Base-by-base conservation (phyloP, 768 basidiomycete species). In the Tulasnella calospora region DNA sequence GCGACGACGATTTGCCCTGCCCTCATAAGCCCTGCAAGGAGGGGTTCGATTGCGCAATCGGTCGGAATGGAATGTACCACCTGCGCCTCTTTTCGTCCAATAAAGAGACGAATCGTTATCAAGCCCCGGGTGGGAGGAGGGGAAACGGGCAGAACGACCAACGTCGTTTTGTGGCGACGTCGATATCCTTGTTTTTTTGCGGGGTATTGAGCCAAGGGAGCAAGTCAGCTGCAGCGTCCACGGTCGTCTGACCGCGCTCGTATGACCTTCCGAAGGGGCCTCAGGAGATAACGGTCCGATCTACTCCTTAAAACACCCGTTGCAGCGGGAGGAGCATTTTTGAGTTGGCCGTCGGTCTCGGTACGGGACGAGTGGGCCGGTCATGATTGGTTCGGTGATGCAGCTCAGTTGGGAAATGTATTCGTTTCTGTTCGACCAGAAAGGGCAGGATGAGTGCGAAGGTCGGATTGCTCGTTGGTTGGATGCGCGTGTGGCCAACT, bases 291-390 rank as follows among this genome's bases (percentile, higher is more conserved):
- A 67, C 61, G 61, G 61, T 27, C 61, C 61, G 51, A 51, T 27
- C 8, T 3, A 9, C 44, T 1, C 44, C 13, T 67, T 27, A 35
- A 67, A 35, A 67, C 10, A 67, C 61, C n/a, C 27, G n/a, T 57
- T 27, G 55, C 61, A 13, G 30, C n/a, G 61, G 8, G 30, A 33
- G 35, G 61, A 35, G 17, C 4, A 30, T 35, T 67, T 67, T 67
- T 67, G 61, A 67, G 61, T 67, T 67, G 61, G 30, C 61, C 61
- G 61, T 67, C 13, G 61, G 30, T 67, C 61, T 67, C 61, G 61
- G 61, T 23, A 67, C 61, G 61, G 61, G 30, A 67, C 61, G 61
- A 67, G 30, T 67, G 30, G 30, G 33, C 61, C 61, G 61, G 61
- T 4, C 6, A 30, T 15, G 61, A 67, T 67, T 67, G 61, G 61